Percentiles rank a stretch among this genome's conserved stretches.
phyloP scores from a whole-genome alignment of 768 basidiomycete genomes.

The Xanthoconium stramineum region DNA sequence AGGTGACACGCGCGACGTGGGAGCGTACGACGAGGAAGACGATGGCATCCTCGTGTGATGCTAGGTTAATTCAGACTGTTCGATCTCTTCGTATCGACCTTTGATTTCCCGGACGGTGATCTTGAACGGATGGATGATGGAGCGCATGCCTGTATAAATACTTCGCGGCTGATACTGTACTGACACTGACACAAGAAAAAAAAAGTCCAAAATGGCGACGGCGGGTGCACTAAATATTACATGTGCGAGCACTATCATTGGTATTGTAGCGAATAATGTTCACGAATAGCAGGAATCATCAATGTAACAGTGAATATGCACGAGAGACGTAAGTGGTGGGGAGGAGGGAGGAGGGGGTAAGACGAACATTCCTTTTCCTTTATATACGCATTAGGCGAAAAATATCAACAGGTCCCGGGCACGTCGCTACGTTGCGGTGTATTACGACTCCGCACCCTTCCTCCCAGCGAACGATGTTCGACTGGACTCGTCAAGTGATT shows the following conservation, averaged over 20 bases:
- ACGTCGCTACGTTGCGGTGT: background rate
- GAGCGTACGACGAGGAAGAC: slow-evolving; percentile 26
- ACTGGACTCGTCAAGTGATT: slow-evolving; percentile 31
- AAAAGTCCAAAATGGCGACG: slow-evolving; percentile 19
- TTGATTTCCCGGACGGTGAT: background rate
- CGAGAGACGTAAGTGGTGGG: background rate
- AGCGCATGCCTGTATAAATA: slow-evolving; percentile 19
- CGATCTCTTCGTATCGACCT: background rate
- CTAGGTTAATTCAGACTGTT: background rate
- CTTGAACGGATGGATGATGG: background rate
- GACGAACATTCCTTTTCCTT: slow-evolving; percentile 1
- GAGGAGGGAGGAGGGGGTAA: background rate
- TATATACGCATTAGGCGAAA: slow-evolving; percentile 15
- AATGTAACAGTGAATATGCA: slow-evolving; percentile 19
- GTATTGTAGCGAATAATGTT: slow-evolving; percentile 25
- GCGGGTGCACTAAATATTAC: slow-evolving; percentile 26
- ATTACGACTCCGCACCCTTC: slow-evolving; percentile 28
- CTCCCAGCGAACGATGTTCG: slow-evolving; percentile 27
- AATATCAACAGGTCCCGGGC: slow-evolving; percentile 11
- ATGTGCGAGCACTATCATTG: slow-evolving; percentile 21
- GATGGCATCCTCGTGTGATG: slow-evolving; percentile 29
- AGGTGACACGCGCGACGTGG: slow-evolving; percentile 40
- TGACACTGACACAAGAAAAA: slow-evolving; percentile 12
- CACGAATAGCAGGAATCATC: slow-evolving; percentile 10
- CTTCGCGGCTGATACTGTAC: slow-evolving; percentile 15